Percentiles rank a stretch among this genome's conserved stretches.
These are phyloP conservation scores for Emergomyces orientalis DNA, from an alignment of 2,329 filamentous ascomycete species.

Conservation along the genomic window DNA sequence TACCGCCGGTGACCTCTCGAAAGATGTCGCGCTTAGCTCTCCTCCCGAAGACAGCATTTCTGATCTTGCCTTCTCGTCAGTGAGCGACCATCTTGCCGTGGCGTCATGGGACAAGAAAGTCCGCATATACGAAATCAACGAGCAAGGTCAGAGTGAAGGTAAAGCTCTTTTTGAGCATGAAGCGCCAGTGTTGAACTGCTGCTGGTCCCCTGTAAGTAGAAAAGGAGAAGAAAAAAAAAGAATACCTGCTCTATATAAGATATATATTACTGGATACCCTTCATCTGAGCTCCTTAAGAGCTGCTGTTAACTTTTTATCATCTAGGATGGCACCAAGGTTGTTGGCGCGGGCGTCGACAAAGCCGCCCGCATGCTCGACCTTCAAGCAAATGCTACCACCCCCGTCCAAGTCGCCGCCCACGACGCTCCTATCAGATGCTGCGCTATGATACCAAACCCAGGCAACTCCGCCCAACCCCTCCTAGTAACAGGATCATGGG, in stretches of 20 bases:
- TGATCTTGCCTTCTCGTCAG: conserved; percentile 71
- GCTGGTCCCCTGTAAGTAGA: conserved; percentile 72
- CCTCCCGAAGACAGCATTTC: conserved; percentile 86
- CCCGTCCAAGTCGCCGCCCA: conserved; percentile 68
- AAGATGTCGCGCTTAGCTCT: conserved; percentile 69
- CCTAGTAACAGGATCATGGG: conserved; percentile 72
- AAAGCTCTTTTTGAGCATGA: conserved; percentile 82
- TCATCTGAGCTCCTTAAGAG: neutral
- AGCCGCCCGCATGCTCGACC: conserved; percentile 77
- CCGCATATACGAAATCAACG: conserved; percentile 85
- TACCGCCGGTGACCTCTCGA: conserved; percentile 81
- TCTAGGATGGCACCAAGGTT: conserved; percentile 79
- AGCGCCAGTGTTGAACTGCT: conserved; percentile 70
- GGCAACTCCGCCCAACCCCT: conserved; percentile 50
- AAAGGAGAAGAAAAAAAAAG: too few relatives aligned
- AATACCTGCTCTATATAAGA: too few relatives aligned
- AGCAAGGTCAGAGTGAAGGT: conserved; percentile 67
- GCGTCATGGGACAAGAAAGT: conserved; percentile 98
- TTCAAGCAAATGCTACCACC: conserved; percentile 48
- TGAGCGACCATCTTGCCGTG: conserved; percentile 73
- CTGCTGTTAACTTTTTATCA: conserved; percentile 8
- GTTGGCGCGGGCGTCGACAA: conserved; percentile 87
- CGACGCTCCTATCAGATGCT: conserved; percentile 69
- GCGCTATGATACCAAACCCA: conserved; percentile 64
- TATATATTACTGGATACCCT: neutral